phyloP scores from a whole-genome alignment of 768 basidiomycete genomes.

The Agaricus sinodeliciosus region DNA sequence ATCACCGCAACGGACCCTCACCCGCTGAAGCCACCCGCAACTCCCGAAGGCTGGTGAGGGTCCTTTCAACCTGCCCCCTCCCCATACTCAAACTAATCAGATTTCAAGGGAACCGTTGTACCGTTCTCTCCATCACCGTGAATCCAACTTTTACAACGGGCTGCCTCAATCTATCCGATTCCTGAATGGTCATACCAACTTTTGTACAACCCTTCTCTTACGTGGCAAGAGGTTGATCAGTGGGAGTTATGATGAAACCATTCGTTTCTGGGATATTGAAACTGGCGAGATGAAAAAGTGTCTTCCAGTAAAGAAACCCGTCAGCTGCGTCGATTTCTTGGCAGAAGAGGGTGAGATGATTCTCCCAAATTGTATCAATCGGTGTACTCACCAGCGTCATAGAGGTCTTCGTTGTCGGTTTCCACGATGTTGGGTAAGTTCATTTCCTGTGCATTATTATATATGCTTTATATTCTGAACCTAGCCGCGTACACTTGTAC shows the following conservation, averaged over 20 bases:
- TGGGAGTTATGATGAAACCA: conserved; percentile 89
- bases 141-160: conserved; percentile 74
- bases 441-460: background rate
- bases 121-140: conserved; percentile 76
- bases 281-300: conserved; percentile 62
- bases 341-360: conserved; percentile 59
- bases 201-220: conserved; percentile 76
- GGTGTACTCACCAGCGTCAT: background rate
- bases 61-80: background rate
- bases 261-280: conserved; percentile 85
- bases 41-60: conserved; percentile 63
- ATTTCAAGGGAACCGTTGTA: conserved; percentile 53
- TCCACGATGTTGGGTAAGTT: conserved; percentile 83
- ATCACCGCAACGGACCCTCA: conserved; percentile 69
- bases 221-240: conserved; percentile 79
- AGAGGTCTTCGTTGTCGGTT: conserved; percentile 91
- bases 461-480: background rate
- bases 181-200: conserved; percentile 80
- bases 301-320: conserved; percentile 80
- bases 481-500: conserved; percentile 82
- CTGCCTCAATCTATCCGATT: conserved; percentile 73
- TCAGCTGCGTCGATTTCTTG: conserved; percentile 85
- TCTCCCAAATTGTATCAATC: background rate
- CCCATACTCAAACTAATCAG: background rate
- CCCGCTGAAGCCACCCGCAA: conserved; percentile 53